Evolutionary conservation across 441 rosid genomes (phyloP).

Genomic region (Capsella rubella): DNA sequence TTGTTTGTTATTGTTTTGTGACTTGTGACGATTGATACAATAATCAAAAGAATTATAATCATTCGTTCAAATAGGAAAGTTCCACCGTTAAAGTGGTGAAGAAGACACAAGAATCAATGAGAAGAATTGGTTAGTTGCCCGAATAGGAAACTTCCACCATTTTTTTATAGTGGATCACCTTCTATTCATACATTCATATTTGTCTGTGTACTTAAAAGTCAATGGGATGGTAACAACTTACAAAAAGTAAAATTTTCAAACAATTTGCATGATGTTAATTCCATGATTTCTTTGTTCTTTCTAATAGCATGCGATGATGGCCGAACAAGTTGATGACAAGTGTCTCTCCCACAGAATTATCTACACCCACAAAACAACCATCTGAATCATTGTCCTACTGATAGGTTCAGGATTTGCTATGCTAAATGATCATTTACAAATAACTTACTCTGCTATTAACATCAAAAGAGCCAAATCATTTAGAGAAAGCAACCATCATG

Average conservation of each 20-base stretch:
- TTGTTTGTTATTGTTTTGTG: slow-evolving; percentile 24
- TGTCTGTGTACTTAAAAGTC: slow-evolving; percentile 26
- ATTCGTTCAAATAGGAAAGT: slow-evolving; percentile 42
- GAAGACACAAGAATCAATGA: slow-evolving; percentile 36
- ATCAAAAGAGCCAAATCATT: background rate
- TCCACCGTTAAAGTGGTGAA: slow-evolving; percentile 41
- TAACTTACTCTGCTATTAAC: background rate
- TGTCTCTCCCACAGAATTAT: slow-evolving; percentile 14
- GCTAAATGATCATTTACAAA: slow-evolving; percentile 1
- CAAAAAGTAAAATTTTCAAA: slow-evolving; percentile 11
- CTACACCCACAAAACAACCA: slow-evolving; percentile 11
- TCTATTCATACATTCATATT: background rate
- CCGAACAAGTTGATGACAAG: slow-evolving; percentile 25
- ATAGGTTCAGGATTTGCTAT: slow-evolving; percentile 19
- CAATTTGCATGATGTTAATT: slow-evolving; percentile 22
- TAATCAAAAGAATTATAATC: slow-evolving; percentile 24
- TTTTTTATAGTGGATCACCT: slow-evolving; percentile 29
- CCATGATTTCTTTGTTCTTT: slow-evolving; percentile 14
- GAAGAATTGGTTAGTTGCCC: slow-evolving; percentile 41
- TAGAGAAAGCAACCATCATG: background rate
- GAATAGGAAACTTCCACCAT: slow-evolving; percentile 47
- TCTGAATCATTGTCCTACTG: background rate
- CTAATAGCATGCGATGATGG: slow-evolving; percentile 1
- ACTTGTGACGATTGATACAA: slow-evolving; percentile 30
- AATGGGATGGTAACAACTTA: slow-evolving; percentile 35